A percentile compares a stretch with the other conserved stretches of the same genome.
phyloP scores from a whole-genome alignment of 2,329 filamentous ascomycete genomes.

The Penicillium verrucosum region DNA sequence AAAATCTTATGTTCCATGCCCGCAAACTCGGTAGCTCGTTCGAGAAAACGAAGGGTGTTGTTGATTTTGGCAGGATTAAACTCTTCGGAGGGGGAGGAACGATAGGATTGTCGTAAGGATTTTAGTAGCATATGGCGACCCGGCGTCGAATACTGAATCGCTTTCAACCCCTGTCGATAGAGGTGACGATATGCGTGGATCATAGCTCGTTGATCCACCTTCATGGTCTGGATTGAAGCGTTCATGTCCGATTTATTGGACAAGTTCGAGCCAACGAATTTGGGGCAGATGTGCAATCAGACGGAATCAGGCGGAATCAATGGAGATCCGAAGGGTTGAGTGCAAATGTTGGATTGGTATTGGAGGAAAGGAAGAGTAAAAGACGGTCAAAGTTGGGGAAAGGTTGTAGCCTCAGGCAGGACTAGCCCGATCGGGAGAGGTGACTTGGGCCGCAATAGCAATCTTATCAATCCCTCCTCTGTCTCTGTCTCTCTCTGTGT shows the following conservation, averaged over 20 bases:
- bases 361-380: not conserved
- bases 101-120: constrained; percentile 43
- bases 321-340: not conserved
- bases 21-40: constrained; percentile 37
- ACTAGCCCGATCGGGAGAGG: constrained; percentile 26
- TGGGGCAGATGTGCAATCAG: not conserved
- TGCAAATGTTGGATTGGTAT: not conserved
- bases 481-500: not conserved
- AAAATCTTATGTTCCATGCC: constrained; percentile 49
- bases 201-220: constrained; percentile 32
- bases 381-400: constrained; percentile 7
- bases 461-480: constrained; percentile 13
- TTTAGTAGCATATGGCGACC: constrained; percentile 53
- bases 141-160: constrained; percentile 57
- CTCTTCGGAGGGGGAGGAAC: constrained; percentile 33
- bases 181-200: constrained; percentile 57
- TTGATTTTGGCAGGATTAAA: constrained; percentile 41
- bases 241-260: constrained; percentile 6
- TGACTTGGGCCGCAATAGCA: constrained; percentile 25
- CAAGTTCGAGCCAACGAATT: not conserved
- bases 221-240: constrained; percentile 7
- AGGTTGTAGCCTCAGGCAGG: constrained; percentile 16
- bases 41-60: constrained; percentile 48
- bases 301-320: not conserved
- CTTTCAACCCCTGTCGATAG: constrained; percentile 52